Conservation (phyloP, 495 filamentous ascomycete genomes). For the Aspergillus ellipticus region DNA sequence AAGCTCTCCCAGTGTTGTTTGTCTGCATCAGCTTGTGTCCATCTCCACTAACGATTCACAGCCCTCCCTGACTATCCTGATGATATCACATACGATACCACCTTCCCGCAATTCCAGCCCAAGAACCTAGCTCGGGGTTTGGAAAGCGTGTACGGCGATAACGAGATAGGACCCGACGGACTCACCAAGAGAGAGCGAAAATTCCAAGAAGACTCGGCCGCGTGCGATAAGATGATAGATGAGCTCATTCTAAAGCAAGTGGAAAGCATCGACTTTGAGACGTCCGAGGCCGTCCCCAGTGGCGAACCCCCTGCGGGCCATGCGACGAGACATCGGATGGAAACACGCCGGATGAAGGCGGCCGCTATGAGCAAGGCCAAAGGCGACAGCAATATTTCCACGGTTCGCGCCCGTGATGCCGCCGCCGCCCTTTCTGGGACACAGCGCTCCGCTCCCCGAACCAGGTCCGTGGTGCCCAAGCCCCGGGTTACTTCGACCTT, state of each 20-base stretch:
- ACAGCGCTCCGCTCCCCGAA: slow-evolving; percentile 30
- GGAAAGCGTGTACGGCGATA: slow-evolving; percentile 55
- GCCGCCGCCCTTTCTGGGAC: slow-evolving; percentile 50
- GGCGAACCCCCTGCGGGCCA: slow-evolving; percentile 5
- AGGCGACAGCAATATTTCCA: slow-evolving; percentile 33
- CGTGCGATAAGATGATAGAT: slow-evolving; percentile 48
- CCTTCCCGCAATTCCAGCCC: slow-evolving; percentile 49
- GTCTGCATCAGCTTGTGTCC: slow-evolving; percentile 26
- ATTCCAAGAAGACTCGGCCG: slow-evolving; percentile 48
- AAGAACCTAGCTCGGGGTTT: slow-evolving; percentile 67
- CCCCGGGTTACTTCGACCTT: slow-evolving; percentile 31
- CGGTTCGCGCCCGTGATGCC: slow-evolving; percentile 49
- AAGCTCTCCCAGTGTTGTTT: slow-evolving; percentile 6
- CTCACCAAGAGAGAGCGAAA: slow-evolving; percentile 59
- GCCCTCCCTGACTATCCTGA: slow-evolving; percentile 75
- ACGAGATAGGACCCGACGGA: slow-evolving; percentile 65
- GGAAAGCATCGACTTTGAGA: slow-evolving; percentile 52
- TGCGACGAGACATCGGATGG: slow-evolving; percentile 19
- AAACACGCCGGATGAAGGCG: slow-evolving; percentile 23
- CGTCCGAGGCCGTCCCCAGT: slow-evolving; percentile 27
- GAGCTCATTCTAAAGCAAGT: slow-evolving; percentile 60
- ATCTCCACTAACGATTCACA: slow-evolving; percentile 35
- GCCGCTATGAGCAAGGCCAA: slow-evolving; percentile 21
- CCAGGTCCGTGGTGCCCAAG: slow-evolving; percentile 35
- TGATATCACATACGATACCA: slow-evolving; percentile 60